phyloP scores from a whole-genome alignment of 1,284 basidiomycete species.

The Rhodotorula sp. region DNA sequence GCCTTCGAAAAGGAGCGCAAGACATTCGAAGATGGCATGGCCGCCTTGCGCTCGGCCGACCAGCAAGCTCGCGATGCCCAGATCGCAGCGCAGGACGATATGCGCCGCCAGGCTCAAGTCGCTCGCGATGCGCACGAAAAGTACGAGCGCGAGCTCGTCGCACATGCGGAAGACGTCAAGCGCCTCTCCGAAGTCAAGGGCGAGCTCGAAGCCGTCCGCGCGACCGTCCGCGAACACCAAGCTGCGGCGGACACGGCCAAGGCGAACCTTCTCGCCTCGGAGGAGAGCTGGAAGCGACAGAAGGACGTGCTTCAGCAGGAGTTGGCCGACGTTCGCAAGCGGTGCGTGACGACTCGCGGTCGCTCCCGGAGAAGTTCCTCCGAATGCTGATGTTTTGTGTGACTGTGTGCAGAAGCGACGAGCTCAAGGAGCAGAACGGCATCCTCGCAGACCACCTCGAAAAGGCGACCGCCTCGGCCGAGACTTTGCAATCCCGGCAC shows the following conservation, averaged over 20 bases:
- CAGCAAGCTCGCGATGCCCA: constrained; percentile 64
- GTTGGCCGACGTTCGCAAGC: constrained; percentile 64
- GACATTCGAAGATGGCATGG: constrained; percentile 57
- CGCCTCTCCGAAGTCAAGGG: constrained; percentile 63
- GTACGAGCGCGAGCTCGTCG: constrained; percentile 73
- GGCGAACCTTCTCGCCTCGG: constrained; percentile 66
- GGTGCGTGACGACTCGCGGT: constrained; percentile 54
- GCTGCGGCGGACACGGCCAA: constrained; percentile 68
- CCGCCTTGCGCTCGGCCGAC: constrained; percentile 59
- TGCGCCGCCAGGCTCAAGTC: constrained; percentile 64
- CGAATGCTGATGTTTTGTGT: background rate
- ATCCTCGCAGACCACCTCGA: constrained; percentile 81
- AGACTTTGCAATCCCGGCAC: constrained; percentile 65
- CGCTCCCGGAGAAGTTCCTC: no score
- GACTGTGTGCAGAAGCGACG: constrained; percentile 59
- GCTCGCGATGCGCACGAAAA: constrained; percentile 78
- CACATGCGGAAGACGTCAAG: constrained; percentile 80
- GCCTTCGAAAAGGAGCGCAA: constrained; percentile 75
- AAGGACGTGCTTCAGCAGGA: constrained; percentile 74
- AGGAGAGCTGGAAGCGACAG: constrained; percentile 75
- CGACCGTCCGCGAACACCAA: constrained; percentile 59
- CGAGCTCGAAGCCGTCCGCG: constrained; percentile 54
- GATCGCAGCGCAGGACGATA: constrained; percentile 61
- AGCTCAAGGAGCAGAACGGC: constrained; percentile 72
- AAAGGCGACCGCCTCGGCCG: constrained; percentile 75